A percentile compares a stretch with the other conserved stretches of the same genome.
Conservation (phyloP, 345 rosid species). For the Atalantia buxifolia region DNA sequence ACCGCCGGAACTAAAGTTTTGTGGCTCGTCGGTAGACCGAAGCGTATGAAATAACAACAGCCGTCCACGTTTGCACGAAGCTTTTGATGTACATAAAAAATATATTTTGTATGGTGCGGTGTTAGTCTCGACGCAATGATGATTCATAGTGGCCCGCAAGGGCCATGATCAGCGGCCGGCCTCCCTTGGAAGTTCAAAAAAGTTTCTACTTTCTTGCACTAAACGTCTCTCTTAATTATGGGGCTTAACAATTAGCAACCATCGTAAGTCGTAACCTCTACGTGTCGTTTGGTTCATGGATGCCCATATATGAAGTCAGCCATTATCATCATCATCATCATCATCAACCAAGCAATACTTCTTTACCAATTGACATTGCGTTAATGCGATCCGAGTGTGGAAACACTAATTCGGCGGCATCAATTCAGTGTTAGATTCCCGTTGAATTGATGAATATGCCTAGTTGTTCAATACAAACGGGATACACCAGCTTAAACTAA, state of each 20-base stretch:
- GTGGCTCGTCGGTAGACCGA: background rate
- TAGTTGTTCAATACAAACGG: background rate
- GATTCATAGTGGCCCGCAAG: background rate
- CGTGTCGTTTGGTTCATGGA: background rate
- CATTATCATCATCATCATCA: background rate
- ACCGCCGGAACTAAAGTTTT: background rate
- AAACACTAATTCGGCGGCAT: background rate
- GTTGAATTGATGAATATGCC: background rate
- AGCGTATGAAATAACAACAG: background rate
- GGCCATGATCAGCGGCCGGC: background rate
- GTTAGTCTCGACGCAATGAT: background rate
- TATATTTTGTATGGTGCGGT: background rate
- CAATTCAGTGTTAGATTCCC: too few species aligned
- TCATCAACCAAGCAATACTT: background rate
- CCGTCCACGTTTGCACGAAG: background rate
- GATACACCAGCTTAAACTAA: background rate
- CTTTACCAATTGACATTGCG: background rate
- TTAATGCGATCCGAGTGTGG: background rate
- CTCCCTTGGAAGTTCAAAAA: background rate
- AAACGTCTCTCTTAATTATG: background rate
- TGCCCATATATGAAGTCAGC: background rate
- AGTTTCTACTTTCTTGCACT: background rate
- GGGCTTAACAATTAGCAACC: background rate
- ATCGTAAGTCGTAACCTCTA: too few species aligned
- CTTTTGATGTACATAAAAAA: background rate